Percentiles rank a stretch among this genome's conserved stretches.
Evolutionary conservation across 768 basidiomycete species (phyloP).

Genomic region (Pisolithus microcarpus): DNA sequence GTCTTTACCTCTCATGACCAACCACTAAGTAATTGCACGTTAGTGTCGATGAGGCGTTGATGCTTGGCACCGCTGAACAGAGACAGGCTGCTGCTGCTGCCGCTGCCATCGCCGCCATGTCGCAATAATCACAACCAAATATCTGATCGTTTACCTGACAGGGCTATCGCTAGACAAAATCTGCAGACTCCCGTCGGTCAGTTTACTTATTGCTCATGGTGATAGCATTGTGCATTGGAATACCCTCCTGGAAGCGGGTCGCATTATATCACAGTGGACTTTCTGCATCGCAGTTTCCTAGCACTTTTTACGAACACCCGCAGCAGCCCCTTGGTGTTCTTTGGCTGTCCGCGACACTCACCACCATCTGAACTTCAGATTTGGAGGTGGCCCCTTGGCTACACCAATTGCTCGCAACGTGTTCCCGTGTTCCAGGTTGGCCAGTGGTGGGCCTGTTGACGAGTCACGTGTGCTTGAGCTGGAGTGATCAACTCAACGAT

Average conservation of each 20-base stretch:
- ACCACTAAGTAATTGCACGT: not conserved
- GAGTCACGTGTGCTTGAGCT: slow-evolving; percentile 13
- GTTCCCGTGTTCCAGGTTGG: slow-evolving; percentile 26
- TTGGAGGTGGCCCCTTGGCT: slow-evolving; percentile 38
- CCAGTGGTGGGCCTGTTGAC: slow-evolving; percentile 33
- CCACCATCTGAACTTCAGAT: slow-evolving; percentile 10
- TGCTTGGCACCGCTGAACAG: slow-evolving; percentile 78
- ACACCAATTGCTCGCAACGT: slow-evolving; percentile 41
- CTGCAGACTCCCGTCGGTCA: slow-evolving; percentile 23
- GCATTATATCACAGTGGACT: slow-evolving; percentile 30
- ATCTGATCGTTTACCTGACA: slow-evolving; percentile 37
- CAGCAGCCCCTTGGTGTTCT: slow-evolving; percentile 17
- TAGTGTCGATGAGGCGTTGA: slow-evolving; percentile 81
- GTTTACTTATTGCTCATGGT: slow-evolving; percentile 34
- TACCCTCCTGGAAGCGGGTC: slow-evolving; percentile 41
- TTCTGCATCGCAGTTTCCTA: slow-evolving; percentile 25
- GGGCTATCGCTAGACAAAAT: slow-evolving; percentile 6
- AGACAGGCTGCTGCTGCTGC: slow-evolving; percentile 54
- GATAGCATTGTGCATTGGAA: slow-evolving; percentile 32
- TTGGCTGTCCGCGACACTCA: slow-evolving; percentile 20
- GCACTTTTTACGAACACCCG: slow-evolving; percentile 30
- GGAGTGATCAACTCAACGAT: slow-evolving; percentile 31
- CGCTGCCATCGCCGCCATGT: slow-evolving; percentile 45
- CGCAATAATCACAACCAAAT: slow-evolving; percentile 30
- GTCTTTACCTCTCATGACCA: not conserved